These are phyloP conservation scores for Fusarium irregulare DNA, from an alignment of 2,329 filamentous ascomycete species.

Conservation along the genomic window DNA sequence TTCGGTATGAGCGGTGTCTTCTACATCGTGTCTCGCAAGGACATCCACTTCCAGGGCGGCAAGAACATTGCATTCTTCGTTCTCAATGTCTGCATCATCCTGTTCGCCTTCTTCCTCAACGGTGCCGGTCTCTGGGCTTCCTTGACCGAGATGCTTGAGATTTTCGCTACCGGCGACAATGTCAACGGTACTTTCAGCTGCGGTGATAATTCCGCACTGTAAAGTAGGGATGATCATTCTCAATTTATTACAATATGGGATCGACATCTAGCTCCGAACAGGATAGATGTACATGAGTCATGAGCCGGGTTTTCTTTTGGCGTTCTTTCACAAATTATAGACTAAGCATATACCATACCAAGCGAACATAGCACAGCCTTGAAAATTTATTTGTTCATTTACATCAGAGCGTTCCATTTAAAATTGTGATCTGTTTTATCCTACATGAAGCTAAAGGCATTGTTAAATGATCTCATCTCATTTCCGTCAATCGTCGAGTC, in stretches of 20 bases:
- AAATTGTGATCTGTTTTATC: neutral
- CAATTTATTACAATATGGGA: neutral
- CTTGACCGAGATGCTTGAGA: slow-evolving; percentile 28
- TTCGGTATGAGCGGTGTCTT: slow-evolving; percentile 33
- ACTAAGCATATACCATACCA: slow-evolving; percentile 6
- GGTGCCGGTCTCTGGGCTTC: slow-evolving; percentile 33
- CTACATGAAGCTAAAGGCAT: neutral
- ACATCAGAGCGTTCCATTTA: neutral
- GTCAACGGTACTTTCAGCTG: slow-evolving; percentile 24
- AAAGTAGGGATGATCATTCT: neutral
- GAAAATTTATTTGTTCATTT: neutral
- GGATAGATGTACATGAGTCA: neutral
- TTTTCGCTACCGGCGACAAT: slow-evolving; percentile 9
- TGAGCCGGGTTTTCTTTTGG: neutral
- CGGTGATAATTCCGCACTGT: slow-evolving; percentile 14
- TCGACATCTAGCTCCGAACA: neutral
- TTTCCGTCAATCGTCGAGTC: neutral
- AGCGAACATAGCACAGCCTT: slow-evolving; percentile 7
- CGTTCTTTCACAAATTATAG: neutral
- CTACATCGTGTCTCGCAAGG: slow-evolving; percentile 2
- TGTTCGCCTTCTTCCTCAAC: slow-evolving; percentile 34
- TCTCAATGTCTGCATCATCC: slow-evolving; percentile 29
- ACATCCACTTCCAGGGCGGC: neutral
- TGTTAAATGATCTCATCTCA: neutral
- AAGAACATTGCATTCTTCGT: slow-evolving; percentile 27